Evolutionary conservation across 495 filamentous ascomycete genomes (phyloP).

Genomic region (Aspergillus mulundensis): DNA sequence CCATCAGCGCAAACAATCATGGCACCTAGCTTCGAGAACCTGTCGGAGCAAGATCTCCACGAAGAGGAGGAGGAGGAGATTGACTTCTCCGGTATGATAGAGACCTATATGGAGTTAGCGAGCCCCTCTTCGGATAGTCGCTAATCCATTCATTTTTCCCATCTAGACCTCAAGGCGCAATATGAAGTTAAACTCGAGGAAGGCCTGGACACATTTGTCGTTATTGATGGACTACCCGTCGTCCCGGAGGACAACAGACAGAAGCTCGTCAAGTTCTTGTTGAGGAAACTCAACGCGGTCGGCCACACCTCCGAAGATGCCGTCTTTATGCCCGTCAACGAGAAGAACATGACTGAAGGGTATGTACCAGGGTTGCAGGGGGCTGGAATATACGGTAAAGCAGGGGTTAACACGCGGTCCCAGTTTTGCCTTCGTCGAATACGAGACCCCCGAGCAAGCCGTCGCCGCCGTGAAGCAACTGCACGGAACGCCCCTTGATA

Average conservation of each 20-base stretch:
- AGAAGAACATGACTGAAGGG: conserved; percentile 78
- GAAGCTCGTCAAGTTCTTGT: conserved; percentile 89
- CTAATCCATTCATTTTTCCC: conserved; percentile 22
- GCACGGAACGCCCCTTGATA: conserved; percentile 80
- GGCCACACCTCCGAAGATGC: conserved; percentile 81
- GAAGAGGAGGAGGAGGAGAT: conserved; percentile 88
- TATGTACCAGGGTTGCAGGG: conserved; percentile 38
- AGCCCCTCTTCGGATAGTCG: conserved; percentile 21
- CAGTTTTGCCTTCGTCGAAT: conserved; percentile 95
- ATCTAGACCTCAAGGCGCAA: conserved; percentile 76
- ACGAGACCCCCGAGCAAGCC: conserved; percentile 86
- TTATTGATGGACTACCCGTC: conserved; percentile 86
- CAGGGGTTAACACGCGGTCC: conserved; percentile 6
- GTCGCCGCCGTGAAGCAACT: conserved; percentile 81
- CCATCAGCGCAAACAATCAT: conserved; percentile 42
- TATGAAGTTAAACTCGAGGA: conserved; percentile 94
- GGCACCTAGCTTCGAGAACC: conserved; percentile 69
- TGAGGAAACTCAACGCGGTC: conserved; percentile 81
- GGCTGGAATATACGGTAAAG: neutral
- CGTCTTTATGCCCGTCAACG: conserved; percentile 88
- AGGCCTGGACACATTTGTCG: conserved; percentile 91
- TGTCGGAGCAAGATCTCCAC: conserved; percentile 75
- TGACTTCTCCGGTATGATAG: conserved; percentile 71
- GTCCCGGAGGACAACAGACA: conserved; percentile 79
- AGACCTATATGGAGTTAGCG: conserved; percentile 2